These are phyloP conservation scores for Limonium bicolor DNA, from an alignment of 148 eudicot species.

Conservation along the genomic window DNA sequence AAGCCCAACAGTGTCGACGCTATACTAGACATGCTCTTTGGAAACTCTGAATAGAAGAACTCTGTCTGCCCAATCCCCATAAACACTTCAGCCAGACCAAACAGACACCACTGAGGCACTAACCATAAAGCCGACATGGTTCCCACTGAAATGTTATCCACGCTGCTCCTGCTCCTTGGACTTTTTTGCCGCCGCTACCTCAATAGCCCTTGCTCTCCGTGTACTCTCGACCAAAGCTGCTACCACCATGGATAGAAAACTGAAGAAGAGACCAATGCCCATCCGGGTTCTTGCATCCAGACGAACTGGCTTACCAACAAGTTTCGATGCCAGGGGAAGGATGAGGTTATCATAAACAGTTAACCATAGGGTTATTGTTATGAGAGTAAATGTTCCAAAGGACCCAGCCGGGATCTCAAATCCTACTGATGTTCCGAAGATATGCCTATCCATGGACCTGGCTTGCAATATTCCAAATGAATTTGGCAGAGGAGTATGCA, in stretches of 20 bases:
- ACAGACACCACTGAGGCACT: slow-evolving; percentile 25
- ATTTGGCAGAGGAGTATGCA: slow-evolving; percentile 13
- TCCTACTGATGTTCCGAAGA: slow-evolving; percentile 13
- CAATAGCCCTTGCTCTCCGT: slow-evolving; percentile 21
- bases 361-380: slow-evolving; percentile 33
- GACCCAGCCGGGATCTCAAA: slow-evolving; percentile 59
- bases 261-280: slow-evolving; percentile 42
- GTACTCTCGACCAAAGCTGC: slow-evolving; percentile 24
- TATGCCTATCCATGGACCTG: slow-evolving; percentile 39
- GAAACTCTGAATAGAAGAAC: slow-evolving; percentile 4
- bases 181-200: slow-evolving; percentile 10
- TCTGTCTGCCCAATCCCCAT: slow-evolving; percentile 1
- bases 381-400: slow-evolving; percentile 17
- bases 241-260: slow-evolving; percentile 18
- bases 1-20: slow-evolving; percentile 21
- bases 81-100: slow-evolving; percentile 28
- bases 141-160: not conserved
- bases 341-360: slow-evolving; percentile 30
- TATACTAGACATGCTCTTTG: slow-evolving; percentile 22
- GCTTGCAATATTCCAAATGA: slow-evolving; percentile 51
- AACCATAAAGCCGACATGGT: slow-evolving; percentile 58
- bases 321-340: slow-evolving; percentile 30
- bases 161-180: slow-evolving; percentile 3
- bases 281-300: slow-evolving; percentile 29
- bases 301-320: slow-evolving; percentile 17